A percentile compares a stretch with the other conserved stretches of the same genome.
phyloP scores from a whole-genome alignment of 768 basidiomycete genomes.

The Serendipita sp. region DNA sequence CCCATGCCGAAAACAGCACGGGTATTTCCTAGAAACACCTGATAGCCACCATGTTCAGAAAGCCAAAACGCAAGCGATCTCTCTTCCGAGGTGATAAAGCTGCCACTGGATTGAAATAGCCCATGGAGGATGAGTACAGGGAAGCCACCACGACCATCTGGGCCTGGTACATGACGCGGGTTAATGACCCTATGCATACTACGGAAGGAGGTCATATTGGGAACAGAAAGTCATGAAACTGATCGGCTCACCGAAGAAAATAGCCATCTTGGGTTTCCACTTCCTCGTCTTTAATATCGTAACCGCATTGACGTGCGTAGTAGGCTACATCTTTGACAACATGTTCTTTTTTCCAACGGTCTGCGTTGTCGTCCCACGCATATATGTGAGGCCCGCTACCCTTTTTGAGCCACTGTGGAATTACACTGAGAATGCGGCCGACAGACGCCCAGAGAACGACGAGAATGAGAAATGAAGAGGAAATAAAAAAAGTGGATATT shows the following conservation, averaged over 20 bases:
- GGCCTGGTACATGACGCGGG: conserved; percentile 16
- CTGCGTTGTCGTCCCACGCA: conserved; percentile 24
- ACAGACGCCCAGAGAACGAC: conserved; percentile 28
- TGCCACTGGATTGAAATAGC: conserved; percentile 31
- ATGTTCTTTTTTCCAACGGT: conserved; percentile 22
- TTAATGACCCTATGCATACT: conserved; percentile 23
- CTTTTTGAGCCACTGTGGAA: conserved; percentile 11
- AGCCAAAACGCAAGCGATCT: conserved; percentile 34
- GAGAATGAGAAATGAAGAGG: conserved; percentile 24
- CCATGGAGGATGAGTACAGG: conserved; percentile 32
- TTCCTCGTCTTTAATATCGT: conserved; percentile 27
- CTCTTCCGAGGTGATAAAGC: conserved; percentile 34
- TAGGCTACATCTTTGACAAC: conserved; percentile 27
- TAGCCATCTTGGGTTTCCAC: conserved; percentile 34
- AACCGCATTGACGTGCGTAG: conserved; percentile 28
- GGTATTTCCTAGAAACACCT: conserved; percentile 27
- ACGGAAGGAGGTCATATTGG: background rate
- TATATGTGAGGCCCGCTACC: conserved; percentile 13
- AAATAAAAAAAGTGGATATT: conserved; percentile 13
- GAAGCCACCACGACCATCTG: conserved; percentile 23
- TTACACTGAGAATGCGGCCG: conserved; percentile 8
- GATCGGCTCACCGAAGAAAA: conserved; percentile 16
- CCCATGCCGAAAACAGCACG: conserved; percentile 34
- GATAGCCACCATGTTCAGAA: conserved; percentile 28
- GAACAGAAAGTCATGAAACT: background rate